Conservation (phyloP, 768 basidiomycete genomes). For the Podaxis mareebaensis region DNA sequence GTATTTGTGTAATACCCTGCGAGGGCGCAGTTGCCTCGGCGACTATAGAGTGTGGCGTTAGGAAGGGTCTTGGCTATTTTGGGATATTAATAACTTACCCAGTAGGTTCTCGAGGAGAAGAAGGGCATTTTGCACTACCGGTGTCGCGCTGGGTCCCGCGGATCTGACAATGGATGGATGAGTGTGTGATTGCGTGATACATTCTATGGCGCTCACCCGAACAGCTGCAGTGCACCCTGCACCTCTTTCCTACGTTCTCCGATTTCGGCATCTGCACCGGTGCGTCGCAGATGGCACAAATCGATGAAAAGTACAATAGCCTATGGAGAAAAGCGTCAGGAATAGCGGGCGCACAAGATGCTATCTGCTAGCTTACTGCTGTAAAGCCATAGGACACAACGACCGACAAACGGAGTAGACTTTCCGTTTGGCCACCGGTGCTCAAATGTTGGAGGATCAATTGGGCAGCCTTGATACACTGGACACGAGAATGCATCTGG, state of each 20-base stretch:
- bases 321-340: constrained; percentile 12
- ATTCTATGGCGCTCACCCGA: constrained; percentile 24
- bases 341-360: not conserved
- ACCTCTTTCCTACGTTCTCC: constrained; percentile 22
- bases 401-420: constrained; percentile 27
- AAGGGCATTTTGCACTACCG: constrained; percentile 26
- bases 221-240: constrained; percentile 23
- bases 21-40: not conserved
- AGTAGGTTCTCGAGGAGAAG: constrained; percentile 25
- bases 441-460: constrained; percentile 24
- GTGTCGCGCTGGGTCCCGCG: not conserved
- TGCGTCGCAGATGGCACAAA: constrained; percentile 20
- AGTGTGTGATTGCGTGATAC: not conserved
- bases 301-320: constrained; percentile 28
- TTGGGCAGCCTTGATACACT: constrained; percentile 27
- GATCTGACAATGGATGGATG: not conserved
- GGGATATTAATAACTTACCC: constrained; percentile 21
- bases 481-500: constrained; percentile 24
- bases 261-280: constrained; percentile 21
- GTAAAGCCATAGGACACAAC: constrained; percentile 26
- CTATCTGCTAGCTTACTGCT: constrained; percentile 19
- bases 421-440: constrained; percentile 23
- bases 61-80: not conserved
- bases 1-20: constrained; percentile 9
- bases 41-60: not conserved